Conservation (phyloP, 495 filamentous ascomycete species). For the Darksidea phi region DNA sequence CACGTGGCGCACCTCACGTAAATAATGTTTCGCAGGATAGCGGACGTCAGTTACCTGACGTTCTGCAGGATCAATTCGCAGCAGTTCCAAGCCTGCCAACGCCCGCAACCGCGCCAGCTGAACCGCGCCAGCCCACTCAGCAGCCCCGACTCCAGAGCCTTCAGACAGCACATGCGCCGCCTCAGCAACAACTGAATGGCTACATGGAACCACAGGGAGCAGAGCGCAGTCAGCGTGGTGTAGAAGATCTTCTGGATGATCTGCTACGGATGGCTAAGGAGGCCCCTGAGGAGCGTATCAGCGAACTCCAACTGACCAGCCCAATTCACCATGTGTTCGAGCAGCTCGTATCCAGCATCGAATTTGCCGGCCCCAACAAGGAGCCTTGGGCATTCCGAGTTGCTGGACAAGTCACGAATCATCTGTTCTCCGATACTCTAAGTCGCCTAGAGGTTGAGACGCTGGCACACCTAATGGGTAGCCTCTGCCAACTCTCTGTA, state of each 20-base stretch:
- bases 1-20: slow-evolving; percentile 60
- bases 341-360: slow-evolving; percentile 52
- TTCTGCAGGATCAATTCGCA: slow-evolving; percentile 81
- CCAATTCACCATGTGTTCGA: slow-evolving; percentile 45
- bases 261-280: slow-evolving; percentile 63
- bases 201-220: slow-evolving; percentile 56
- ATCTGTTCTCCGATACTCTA: slow-evolving; percentile 61
- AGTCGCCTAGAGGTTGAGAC: slow-evolving; percentile 74
- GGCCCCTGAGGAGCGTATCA: slow-evolving; percentile 67
- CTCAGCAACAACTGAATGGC: slow-evolving; percentile 61
- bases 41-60: slow-evolving; percentile 63
- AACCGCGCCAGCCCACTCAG: slow-evolving; percentile 63
- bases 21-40: slow-evolving; percentile 59
- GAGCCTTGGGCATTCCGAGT: slow-evolving; percentile 68
- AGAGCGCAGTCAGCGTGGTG: slow-evolving; percentile 56
- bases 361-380: slow-evolving; percentile 48
- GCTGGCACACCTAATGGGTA: slow-evolving; percentile 75
- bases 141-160: slow-evolving; percentile 49
- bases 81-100: slow-evolving; percentile 73
- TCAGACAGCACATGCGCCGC: slow-evolving; percentile 38
- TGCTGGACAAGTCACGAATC: slow-evolving; percentile 67
- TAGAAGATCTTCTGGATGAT: slow-evolving; percentile 68
- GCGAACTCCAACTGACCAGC: slow-evolving; percentile 53
- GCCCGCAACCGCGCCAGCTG: slow-evolving; percentile 73
- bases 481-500: slow-evolving; percentile 74